Percentiles rank a stretch among this genome's conserved stretches.
Evolutionary conservation across 352 stramenopile genomes (phyloP).

Genomic region (Phytophthora pistaciae): DNA sequence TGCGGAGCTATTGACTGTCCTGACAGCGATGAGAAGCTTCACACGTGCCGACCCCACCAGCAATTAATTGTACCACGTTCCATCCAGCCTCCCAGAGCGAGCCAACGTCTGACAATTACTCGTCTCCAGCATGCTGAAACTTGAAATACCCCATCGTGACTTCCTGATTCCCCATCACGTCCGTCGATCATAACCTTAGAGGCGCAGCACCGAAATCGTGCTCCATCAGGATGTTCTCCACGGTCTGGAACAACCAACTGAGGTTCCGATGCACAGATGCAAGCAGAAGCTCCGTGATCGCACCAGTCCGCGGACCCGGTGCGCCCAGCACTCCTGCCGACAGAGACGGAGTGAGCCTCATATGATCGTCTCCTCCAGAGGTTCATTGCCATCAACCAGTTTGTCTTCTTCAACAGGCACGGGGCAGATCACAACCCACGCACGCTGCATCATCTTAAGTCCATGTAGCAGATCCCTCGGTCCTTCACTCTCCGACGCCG

Average conservation of each 20-base stretch:
- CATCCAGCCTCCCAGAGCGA: not conserved
- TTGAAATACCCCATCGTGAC: too few species aligned
- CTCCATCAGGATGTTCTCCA: slow-evolving; percentile 70
- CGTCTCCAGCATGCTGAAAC: too few species aligned
- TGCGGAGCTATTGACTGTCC: not conserved
- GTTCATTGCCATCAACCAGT: not conserved
- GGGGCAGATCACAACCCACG: slow-evolving; percentile 48
- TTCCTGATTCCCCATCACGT: slow-evolving; percentile 38
- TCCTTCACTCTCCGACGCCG: slow-evolving; percentile 43
- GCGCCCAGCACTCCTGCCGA: slow-evolving; percentile 27
- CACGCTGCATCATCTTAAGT: slow-evolving; percentile 51
- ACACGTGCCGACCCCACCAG: too few species aligned
- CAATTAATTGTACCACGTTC: not conserved
- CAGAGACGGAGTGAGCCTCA: slow-evolving; percentile 55
- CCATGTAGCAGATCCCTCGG: slow-evolving; percentile 43
- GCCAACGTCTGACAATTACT: not conserved
- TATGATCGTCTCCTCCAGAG: slow-evolving; percentile 50
- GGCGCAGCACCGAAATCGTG: slow-evolving; percentile 20
- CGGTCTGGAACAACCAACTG: slow-evolving; percentile 52
- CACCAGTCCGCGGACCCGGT: slow-evolving; percentile 35
- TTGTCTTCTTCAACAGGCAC: slow-evolving; percentile 25
- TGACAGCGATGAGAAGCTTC: not conserved
- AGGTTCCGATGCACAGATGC: slow-evolving; percentile 55
- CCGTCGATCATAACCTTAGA: not conserved
- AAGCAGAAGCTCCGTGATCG: slow-evolving; percentile 60